Evolutionary conservation across 768 basidiomycete genomes (phyloP).

Genomic region (Leccinum arenicola): DNA sequence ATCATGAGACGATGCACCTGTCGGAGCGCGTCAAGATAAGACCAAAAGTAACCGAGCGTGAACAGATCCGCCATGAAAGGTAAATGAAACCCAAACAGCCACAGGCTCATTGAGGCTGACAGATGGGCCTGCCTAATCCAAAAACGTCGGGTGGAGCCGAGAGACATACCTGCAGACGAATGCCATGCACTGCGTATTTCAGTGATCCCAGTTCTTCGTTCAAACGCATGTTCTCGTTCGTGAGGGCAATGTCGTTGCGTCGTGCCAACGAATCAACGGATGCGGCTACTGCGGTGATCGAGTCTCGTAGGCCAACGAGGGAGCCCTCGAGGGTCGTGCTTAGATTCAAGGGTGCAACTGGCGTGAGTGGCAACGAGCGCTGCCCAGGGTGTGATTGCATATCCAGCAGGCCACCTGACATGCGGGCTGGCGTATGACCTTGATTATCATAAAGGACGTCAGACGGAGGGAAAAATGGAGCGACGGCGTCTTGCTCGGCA

Average conservation of each 20-base stretch:
- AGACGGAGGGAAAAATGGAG: slow-evolving; percentile 23
- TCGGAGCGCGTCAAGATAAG: slow-evolving; percentile 12
- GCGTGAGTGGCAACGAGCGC: slow-evolving; percentile 30
- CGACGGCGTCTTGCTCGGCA: slow-evolving; percentile 24
- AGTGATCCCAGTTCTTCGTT: slow-evolving; percentile 73
- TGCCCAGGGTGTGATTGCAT: slow-evolving; percentile 18
- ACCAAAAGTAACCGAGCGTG: slow-evolving; percentile 12
- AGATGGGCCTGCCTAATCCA: background rate
- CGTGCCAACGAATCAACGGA: slow-evolving; percentile 61
- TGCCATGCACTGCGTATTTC: slow-evolving; percentile 66
- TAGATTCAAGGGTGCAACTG: slow-evolving; percentile 61
- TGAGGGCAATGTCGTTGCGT: slow-evolving; percentile 61
- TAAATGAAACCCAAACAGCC: slow-evolving; percentile 9
- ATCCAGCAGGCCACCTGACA: slow-evolving; percentile 21
- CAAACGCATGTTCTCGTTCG: slow-evolving; percentile 68
- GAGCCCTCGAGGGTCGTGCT: slow-evolving; percentile 64
- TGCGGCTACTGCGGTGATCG: slow-evolving; percentile 55
- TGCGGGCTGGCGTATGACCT: slow-evolving; percentile 12
- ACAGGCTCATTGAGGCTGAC: background rate
- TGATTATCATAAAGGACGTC: slow-evolving; percentile 28
- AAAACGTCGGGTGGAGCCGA: slow-evolving; percentile 4
- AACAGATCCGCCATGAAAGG: slow-evolving; percentile 6
- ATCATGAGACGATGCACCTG: slow-evolving; percentile 73
- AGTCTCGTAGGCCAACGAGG: slow-evolving; percentile 54
- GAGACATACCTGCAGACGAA: slow-evolving; percentile 71